Conservation (phyloP, 352 stramenopile genomes). For the Phytophthora pini region DNA sequence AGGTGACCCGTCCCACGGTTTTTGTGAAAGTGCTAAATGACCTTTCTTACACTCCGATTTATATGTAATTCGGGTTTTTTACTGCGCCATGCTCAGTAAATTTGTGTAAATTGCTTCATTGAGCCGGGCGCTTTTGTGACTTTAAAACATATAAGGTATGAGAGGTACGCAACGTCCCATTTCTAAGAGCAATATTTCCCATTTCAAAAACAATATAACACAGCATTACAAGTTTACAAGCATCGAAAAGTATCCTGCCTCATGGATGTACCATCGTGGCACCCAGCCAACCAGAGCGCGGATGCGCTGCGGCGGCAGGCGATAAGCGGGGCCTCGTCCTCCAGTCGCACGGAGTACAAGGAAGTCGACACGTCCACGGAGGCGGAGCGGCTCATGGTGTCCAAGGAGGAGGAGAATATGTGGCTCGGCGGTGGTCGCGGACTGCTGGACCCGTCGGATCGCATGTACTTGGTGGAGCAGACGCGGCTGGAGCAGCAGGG, state of each 20-base stretch:
- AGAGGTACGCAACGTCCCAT: too few relatives aligned
- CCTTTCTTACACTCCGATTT: too few relatives aligned
- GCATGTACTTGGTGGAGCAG: slow-evolving; percentile 78
- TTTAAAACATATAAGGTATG: too few relatives aligned
- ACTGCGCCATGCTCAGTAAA: too few relatives aligned
- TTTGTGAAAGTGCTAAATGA: too few relatives aligned
- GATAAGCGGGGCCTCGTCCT: slow-evolving; percentile 19
- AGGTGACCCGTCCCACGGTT: too few relatives aligned
- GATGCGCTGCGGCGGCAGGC: slow-evolving; percentile 41
- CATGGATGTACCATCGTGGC: slow-evolving; percentile 82
- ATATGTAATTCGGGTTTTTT: too few relatives aligned
- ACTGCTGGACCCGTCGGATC: slow-evolving; percentile 78
- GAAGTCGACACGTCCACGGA: slow-evolving; percentile 80
- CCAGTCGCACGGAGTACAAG: slow-evolving; percentile 70
- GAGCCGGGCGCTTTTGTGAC: too few relatives aligned
- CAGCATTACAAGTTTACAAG: too few relatives aligned
- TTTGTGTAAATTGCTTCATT: too few relatives aligned
- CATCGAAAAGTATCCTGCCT: background rate
- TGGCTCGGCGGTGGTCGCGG: slow-evolving; percentile 50
- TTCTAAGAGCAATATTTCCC: too few relatives aligned
- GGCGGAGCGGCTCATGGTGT: slow-evolving; percentile 64
- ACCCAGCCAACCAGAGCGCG: slow-evolving; percentile 71
- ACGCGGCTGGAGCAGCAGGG: slow-evolving; percentile 51
- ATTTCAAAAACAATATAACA: too few relatives aligned
- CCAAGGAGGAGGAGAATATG: slow-evolving; percentile 48